Base-by-base conservation (phyloP, 805 yeast species). In the Yarrowia phangngaensis region DNA sequence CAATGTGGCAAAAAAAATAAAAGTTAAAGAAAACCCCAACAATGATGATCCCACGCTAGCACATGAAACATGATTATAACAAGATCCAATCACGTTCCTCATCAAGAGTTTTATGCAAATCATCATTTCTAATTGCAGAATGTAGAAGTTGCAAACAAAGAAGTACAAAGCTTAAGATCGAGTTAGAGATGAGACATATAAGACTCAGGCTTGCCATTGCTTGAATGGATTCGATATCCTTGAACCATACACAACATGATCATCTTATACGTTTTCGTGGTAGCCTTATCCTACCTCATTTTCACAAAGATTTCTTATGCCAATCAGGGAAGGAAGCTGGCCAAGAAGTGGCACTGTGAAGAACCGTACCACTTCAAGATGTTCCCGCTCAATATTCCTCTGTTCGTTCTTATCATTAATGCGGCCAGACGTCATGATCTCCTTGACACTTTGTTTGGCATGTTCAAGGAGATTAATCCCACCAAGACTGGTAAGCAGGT, bases 401-500 rank as follows among this genome's bases (percentile, higher is more conserved):
- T 38, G 4, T 38, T 38, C 24, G 26, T 38, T 32, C 45, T 38
- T 11, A 12, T 38, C 6, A 19, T 38, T 32, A 38, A 38, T 19
- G 45, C 45, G 19, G 7, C 32, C 20, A 31, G 45, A 38, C 12
- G n/a, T 6, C 15, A 38, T 19, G 45, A 26, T 27, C 45, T 38
- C 11, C 45, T 38, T 19, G 45, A 38, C 8, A 19, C 24, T 5
- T 24, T 38, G 19, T 24, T 38, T 2, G 22, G 23, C 2, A 31
- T 38, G 6, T 38, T 38, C 45, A 31, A 32, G 27, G 1, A 9
- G 3, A 26, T 27, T 20, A 16, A 31, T 14, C 45, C 45, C n/a
- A 38, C 45, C 45, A 38, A 38, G 45, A 38, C 45, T 12, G 32
- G 26, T 9, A 38, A 38, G 45, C 45, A 38, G 45, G 45, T 38